Evolutionary conservation across 2,329 filamentous ascomycete species (phyloP).

Genomic region (Dothistroma septosporum): DNA sequence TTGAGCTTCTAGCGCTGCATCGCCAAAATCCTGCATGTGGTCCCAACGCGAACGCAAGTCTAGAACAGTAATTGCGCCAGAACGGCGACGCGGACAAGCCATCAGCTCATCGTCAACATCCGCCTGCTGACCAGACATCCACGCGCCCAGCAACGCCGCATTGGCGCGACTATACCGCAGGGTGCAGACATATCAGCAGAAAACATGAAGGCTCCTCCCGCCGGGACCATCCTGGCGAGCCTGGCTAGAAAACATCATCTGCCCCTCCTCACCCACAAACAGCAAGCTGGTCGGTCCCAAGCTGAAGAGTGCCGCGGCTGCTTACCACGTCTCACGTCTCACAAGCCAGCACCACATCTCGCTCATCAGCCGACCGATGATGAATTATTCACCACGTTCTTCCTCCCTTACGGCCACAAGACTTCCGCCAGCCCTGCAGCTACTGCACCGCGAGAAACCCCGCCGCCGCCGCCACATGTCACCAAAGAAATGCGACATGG

Average conservation of each 20-base stretch:
- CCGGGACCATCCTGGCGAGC: not conserved
- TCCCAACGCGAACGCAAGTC: not conserved
- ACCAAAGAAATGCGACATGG: not conserved
- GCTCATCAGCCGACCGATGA: no score
- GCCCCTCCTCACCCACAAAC: no score
- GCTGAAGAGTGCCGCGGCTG: not conserved
- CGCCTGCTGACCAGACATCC: not conserved
- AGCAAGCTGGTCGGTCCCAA: not conserved
- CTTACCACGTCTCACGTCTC: not conserved
- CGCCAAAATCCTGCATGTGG: not conserved
- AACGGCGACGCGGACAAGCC: not conserved
- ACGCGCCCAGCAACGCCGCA: not conserved
- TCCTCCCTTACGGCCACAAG: not conserved
- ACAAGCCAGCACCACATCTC: no score
- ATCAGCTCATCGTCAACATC: not conserved
- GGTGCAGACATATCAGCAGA: not conserved
- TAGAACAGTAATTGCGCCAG: not conserved
- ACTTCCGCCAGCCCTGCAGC: not conserved
- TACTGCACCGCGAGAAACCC: not conserved
- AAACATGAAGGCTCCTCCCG: not conserved
- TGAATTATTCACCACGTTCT: not conserved
- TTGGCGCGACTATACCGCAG: not conserved
- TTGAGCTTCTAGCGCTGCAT: not conserved
- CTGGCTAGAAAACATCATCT: not conserved
- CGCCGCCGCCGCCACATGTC: not conserved